Conservation (phyloP, 2,329 filamentous ascomycete genomes). For the Pseudogymnoascus sp. region DNA sequence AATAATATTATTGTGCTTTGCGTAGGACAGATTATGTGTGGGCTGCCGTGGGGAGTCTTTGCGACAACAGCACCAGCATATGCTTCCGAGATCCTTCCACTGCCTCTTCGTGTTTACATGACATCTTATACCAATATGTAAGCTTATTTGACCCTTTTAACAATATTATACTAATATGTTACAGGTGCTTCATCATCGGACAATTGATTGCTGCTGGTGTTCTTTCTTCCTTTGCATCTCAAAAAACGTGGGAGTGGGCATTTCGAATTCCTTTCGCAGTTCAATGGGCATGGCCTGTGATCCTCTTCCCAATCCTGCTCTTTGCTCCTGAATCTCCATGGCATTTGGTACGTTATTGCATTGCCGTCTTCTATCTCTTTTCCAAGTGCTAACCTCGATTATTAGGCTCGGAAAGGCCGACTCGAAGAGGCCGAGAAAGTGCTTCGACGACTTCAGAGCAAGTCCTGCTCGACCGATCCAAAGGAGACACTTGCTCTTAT, state of each 20-base stretch:
- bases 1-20: slow-evolving; percentile 39
- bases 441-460: slow-evolving; percentile 29
- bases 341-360: slow-evolving; percentile 30
- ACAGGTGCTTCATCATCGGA: slow-evolving; percentile 39
- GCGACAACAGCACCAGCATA: slow-evolving; percentile 37
- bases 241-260: slow-evolving; percentile 35
- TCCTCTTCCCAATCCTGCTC: slow-evolving; percentile 35
- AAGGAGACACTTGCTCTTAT: slow-evolving; percentile 37
- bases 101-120: slow-evolving; percentile 36
- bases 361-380: too few species aligned
- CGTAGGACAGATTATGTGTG: slow-evolving; percentile 30
- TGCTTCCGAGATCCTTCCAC: slow-evolving; percentile 37
- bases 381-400: too few species aligned
- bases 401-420: slow-evolving; percentile 30
- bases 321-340: slow-evolving; percentile 40
- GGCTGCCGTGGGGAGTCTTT: slow-evolving; percentile 35
- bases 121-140: slow-evolving; percentile 37
- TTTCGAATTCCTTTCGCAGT: slow-evolving; percentile 39
- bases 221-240: slow-evolving; percentile 34
- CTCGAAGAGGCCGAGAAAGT: slow-evolving; percentile 37
- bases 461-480: slow-evolving; percentile 11
- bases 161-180: too few species aligned
- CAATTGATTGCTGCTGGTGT: slow-evolving; percentile 40
- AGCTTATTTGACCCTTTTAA: too few species aligned
- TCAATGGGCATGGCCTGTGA: slow-evolving; percentile 41